Base-by-base conservation (phyloP, 768 basidiomycete species). In the Pholiota conissans region DNA sequence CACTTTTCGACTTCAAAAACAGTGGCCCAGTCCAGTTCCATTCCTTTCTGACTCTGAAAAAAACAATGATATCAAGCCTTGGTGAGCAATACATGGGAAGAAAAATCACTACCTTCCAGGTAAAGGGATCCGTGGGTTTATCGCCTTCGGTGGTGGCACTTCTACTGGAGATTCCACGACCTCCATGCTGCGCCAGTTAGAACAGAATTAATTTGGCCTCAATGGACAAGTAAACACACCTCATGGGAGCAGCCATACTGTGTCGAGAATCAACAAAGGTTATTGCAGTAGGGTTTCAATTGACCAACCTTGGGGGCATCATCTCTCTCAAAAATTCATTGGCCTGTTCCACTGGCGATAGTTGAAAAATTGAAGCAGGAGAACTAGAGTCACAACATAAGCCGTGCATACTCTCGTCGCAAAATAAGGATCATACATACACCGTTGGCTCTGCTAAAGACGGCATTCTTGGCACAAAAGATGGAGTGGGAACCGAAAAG, bases 11-110 rank as follows among this genome's bases (percentile, higher is more conserved):
- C 24, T 73, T 73, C 20, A 81, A 73, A 53, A 77, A 75, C 27
- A 89, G 71, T 20, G 80, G 71, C 22, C 87, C 88, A 34, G 76
- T 71, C 89, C 89, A 90, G 60, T 76, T 84, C 83, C 83, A 90
- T 20, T 74, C 49, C 16, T 20, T 26, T 46, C 6, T 26, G 7
- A 32, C 9, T 34, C 49, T 48, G 29, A 48, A 10, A 30, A 30
- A 3, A 22, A 32, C 11, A 18, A 6, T 34, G 29, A 47, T 11
- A 5, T 20, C 8, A 13, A 45, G n/a, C 34, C 8, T 13, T 13
- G 55, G 1, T 6, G n/a, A 52, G 7, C 32, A n/a, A 35, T 13
- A 24, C 18, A 39, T 20, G 20, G 4, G 3, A 10, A n/a, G 8
- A 18, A 55, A 37, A 14, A 22, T 11, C 0, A 70, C 74, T 42